phyloP scores from a whole-genome alignment of 345 rosid species.

The Garcia nutans region DNA sequence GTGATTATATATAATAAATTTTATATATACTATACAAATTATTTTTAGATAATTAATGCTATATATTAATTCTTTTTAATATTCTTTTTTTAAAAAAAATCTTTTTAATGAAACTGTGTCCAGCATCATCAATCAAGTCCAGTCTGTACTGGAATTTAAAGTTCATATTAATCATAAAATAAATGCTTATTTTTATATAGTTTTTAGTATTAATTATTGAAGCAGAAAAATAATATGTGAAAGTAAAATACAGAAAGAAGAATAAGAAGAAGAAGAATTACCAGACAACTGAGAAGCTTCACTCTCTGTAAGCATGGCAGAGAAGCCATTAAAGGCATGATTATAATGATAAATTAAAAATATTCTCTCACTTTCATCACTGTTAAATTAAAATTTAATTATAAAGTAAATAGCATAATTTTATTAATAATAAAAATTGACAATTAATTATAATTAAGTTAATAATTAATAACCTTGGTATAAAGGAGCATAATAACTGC shows the following conservation, averaged over 20 bases:
- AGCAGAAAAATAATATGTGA: not conserved
- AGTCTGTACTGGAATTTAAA: not conserved
- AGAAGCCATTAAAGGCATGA: slow-evolving; percentile 75
- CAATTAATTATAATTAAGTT: not conserved
- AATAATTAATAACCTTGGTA: slow-evolving; percentile 36
- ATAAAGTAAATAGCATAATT: not conserved
- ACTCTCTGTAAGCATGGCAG: slow-evolving; percentile 63
- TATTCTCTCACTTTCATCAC: slow-evolving; percentile 45
- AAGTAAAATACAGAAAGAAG: not conserved
- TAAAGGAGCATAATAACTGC: slow-evolving; percentile 48
- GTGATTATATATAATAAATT: no score
- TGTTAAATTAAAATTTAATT: slow-evolving; percentile 16
- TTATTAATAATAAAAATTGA: no score
- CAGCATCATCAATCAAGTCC: not conserved
- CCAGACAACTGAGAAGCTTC: slow-evolving; percentile 69
- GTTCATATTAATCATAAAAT: no score
- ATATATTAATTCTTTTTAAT: no score
- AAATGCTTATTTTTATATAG: no score
- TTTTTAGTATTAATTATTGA: no score
- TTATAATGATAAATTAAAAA: slow-evolving; percentile 48
- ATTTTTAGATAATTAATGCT: no score
- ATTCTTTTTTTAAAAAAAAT: no score
- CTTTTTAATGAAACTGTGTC: no score
- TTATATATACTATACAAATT: no score
- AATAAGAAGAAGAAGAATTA: slow-evolving; percentile 9